Base-by-base conservation (phyloP, 2,329 filamentous ascomycete genomes). In the Nakataea oryzae region DNA sequence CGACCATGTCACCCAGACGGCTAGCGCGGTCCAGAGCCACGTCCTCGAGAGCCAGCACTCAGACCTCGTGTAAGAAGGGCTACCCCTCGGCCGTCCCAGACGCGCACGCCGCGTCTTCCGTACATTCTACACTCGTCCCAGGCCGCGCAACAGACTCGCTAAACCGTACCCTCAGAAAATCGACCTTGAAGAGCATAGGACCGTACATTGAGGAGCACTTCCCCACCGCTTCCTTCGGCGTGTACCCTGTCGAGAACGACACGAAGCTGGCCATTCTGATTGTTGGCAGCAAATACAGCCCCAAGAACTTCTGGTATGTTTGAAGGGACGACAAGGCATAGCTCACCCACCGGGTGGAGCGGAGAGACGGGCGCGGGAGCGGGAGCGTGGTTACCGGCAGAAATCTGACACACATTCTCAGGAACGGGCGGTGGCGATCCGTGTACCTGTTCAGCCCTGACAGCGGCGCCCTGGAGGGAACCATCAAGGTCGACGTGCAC, bases 341-440 rank as follows among this genome's bases (percentile, higher is more conserved):
- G 2, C n/a, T n/a, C 21, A n/a, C 21, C 17, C 17, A 12, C n/a
- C 12, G 24, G 9, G n/a, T 3, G 27, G 47, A 12, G 21, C 13
- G 50, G 28, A 30, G 47, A 50, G 27, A 3, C 6, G 12, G 57
- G 26, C 60, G 56, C 11, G 47, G 14, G n/a, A 61, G 28, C 41
- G 29, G 50, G 32, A 58, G 17, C 30, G 4, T 21, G 11, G 7
- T 7, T 24, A n/a, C 21, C n/a, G 41, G 41, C 17, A 50, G 41
- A 50, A 9, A 54, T 55, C 68, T 72, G 61, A 72, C 64, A 56
- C 57, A 41, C 12, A 4, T 4, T 34, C 34, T 26, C 66, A 92
- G 89, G 91, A 97, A 97, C 77, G 95, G 95, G 65, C 91, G 95
- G 65, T 99, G 95, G 91, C 90, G 95, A 70, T 93, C 91, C 58